Percentiles rank a stretch among this genome's conserved stretches.
phyloP scores from a whole-genome alignment of 805 yeast species.

The Jamesozyma gamospora region DNA sequence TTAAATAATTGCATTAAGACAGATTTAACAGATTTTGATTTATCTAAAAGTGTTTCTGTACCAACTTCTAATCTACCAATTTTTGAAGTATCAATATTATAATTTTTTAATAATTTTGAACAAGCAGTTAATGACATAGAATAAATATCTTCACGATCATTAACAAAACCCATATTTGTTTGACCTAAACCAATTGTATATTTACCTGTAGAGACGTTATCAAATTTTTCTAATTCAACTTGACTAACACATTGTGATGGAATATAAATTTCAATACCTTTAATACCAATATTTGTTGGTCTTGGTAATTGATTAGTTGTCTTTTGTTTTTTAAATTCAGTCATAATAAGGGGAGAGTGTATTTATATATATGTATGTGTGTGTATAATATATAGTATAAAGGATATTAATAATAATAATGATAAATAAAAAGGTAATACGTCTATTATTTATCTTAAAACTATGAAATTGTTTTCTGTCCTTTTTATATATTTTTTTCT shows the following conservation, averaged over 20 bases:
- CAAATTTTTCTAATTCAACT: slow-evolving; percentile 72
- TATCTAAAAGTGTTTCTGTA: slow-evolving; percentile 92
- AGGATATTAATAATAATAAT: too few relatives aligned
- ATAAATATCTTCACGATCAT: slow-evolving; percentile 95
- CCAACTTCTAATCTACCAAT: slow-evolving; percentile 97
- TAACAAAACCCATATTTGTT: slow-evolving; percentile 94
- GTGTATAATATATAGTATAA: too few relatives aligned
- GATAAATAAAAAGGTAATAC: too few relatives aligned
- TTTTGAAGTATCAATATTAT: slow-evolving; percentile 66
- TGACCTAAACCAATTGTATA: slow-evolving; percentile 98
- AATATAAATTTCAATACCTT: slow-evolving; percentile 87
- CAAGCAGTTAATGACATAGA: slow-evolving; percentile 88
- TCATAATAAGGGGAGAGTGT: too few relatives aligned
- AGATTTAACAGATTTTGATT: slow-evolving; percentile 92
- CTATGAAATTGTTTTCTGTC: too few relatives aligned
- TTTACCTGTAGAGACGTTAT: slow-evolving; percentile 85
- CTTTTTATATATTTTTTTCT: too few relatives aligned
- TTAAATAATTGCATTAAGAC: slow-evolving; percentile 83
- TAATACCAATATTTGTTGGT: slow-evolving; percentile 89
- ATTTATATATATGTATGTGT: too few relatives aligned
- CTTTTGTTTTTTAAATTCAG: slow-evolving; percentile 22
- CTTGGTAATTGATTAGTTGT: slow-evolving; percentile 23
- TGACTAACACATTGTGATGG: slow-evolving; percentile 83
- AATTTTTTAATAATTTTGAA: slow-evolving; percentile 64
- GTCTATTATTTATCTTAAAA: too few relatives aligned